Conservation (phyloP, 345 rosid species). For the Linum tenue region DNA sequence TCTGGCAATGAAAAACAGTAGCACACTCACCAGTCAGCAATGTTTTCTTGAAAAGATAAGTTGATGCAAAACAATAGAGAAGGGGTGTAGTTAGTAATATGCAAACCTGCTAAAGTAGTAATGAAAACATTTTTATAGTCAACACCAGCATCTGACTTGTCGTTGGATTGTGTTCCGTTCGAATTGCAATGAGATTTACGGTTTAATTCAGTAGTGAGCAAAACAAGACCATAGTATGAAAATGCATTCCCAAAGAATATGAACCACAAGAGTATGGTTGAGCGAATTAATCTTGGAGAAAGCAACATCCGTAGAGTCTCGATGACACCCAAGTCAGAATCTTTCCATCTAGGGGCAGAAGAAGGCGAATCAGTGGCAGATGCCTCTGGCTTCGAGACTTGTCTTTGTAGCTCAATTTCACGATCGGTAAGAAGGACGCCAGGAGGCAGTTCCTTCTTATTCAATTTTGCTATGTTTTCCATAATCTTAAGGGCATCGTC, state of each 20-base stretch:
- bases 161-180: conserved; percentile 15
- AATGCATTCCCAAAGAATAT: conserved; percentile 88
- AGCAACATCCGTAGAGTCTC: conserved; percentile 47
- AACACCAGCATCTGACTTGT: conserved; percentile 30
- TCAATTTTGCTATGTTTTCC: conserved; percentile 52
- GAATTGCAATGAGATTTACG: conserved; percentile 31
- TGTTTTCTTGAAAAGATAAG: background rate
- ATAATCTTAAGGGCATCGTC: conserved; percentile 51
- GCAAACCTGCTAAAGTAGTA: conserved; percentile 76
- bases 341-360: conserved; percentile 21
- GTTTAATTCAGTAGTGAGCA: conserved; percentile 85
- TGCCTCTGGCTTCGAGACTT: conserved; percentile 34
- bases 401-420: conserved; percentile 39
- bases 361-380: conserved; percentile 10
- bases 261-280: conserved; percentile 75
- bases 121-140: conserved; percentile 70
- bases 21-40: too few species aligned
- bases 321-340: conserved; percentile 32
- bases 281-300: conserved; percentile 52
- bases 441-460: conserved; percentile 45
- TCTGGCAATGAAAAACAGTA: conserved; percentile 34
- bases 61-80: background rate
- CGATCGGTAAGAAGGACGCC: conserved; percentile 60
- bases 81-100: background rate
- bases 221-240: conserved; percentile 76